Percentiles rank a stretch among this genome's conserved stretches.
These are phyloP conservation scores for Alternaria angustiovoidea DNA, from an alignment of 2,329 filamentous ascomycete species.

Conservation along the genomic window DNA sequence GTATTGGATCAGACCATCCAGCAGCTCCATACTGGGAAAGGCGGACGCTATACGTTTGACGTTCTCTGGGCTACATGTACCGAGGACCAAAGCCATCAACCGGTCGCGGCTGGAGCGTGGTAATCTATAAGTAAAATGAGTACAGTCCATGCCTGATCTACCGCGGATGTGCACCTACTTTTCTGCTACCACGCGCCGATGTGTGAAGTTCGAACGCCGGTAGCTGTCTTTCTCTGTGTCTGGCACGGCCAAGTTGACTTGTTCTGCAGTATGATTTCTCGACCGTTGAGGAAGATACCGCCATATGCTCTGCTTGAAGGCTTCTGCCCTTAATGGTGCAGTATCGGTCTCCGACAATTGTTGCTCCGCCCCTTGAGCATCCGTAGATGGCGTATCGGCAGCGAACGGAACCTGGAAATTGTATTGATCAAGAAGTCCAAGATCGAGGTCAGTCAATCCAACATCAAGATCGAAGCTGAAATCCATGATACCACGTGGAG, in stretches of 20 bases:
- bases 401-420: slow-evolving; percentile 56
- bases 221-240: slow-evolving; percentile 41
- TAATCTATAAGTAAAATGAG: slow-evolving; percentile 25
- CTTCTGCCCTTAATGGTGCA: slow-evolving; percentile 37
- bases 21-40: slow-evolving; percentile 67
- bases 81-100: slow-evolving; percentile 70
- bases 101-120: slow-evolving; percentile 61
- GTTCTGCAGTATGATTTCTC: slow-evolving; percentile 38
- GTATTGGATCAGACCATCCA: slow-evolving; percentile 69
- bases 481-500: slow-evolving; percentile 56
- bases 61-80: slow-evolving; percentile 63
- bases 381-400: slow-evolving; percentile 35
- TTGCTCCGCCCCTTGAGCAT: slow-evolving; percentile 25
- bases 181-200: slow-evolving; percentile 53
- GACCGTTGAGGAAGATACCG: slow-evolving; percentile 52
- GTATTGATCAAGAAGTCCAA: slow-evolving; percentile 56
- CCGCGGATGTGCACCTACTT: slow-evolving; percentile 18
- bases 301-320: slow-evolving; percentile 56
- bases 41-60: slow-evolving; percentile 63
- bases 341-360: slow-evolving; percentile 29
- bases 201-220: slow-evolving; percentile 44
- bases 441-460: slow-evolving; percentile 56
- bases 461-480: slow-evolving; percentile 57
- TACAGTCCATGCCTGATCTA: neutral
- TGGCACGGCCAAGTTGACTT: slow-evolving; percentile 52